phyloP scores from a whole-genome alignment of 1,284 basidiomycete species.

The Neotropicomus parvogracilis region DNA sequence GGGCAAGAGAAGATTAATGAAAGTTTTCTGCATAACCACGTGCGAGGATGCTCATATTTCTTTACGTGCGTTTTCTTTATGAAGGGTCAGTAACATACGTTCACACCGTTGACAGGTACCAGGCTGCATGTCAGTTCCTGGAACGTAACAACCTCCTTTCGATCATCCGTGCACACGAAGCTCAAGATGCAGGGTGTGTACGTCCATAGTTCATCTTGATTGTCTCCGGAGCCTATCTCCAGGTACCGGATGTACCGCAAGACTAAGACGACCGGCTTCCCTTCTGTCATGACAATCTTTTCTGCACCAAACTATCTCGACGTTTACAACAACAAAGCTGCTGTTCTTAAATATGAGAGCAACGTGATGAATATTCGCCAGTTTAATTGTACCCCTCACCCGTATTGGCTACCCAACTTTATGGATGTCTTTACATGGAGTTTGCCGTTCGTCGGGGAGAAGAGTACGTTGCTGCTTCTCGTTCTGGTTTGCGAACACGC shows the following conservation, averaged over 20 bases:
- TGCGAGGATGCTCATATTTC: conserved; percentile 94
- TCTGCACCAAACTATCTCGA: conserved; percentile 95
- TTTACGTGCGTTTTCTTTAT: conserved; percentile 60
- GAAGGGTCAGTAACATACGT: neutral
- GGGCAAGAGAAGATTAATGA: conserved; percentile 86
- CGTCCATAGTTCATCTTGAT: neutral
- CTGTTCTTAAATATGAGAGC: conserved; percentile 94
- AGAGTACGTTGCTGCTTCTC: conserved; percentile 57
- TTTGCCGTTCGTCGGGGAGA: conserved; percentile 90
- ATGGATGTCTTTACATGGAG: conserved; percentile 95
- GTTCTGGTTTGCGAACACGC: neutral
- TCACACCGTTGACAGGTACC: conserved; percentile 50
- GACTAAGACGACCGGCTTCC: conserved; percentile 89
- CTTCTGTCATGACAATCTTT: conserved; percentile 96
- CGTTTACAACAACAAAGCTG: conserved; percentile 96
- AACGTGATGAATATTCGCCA: conserved; percentile 96
- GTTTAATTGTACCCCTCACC: conserved; percentile 94
- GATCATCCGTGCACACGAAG: conserved; percentile 93
- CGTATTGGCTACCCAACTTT: conserved; percentile 93
- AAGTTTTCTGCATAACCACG: conserved; percentile 89
- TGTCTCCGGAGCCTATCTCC: conserved; percentile 3
- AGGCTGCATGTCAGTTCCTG: conserved; percentile 90
- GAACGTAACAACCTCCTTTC: conserved; percentile 93
- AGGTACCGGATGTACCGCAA: conserved; percentile 97
- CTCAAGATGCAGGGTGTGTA: conserved; percentile 88